Conservation (phyloP, 2,329 filamentous ascomycete species). For the Colletotrichum godetiae region DNA sequence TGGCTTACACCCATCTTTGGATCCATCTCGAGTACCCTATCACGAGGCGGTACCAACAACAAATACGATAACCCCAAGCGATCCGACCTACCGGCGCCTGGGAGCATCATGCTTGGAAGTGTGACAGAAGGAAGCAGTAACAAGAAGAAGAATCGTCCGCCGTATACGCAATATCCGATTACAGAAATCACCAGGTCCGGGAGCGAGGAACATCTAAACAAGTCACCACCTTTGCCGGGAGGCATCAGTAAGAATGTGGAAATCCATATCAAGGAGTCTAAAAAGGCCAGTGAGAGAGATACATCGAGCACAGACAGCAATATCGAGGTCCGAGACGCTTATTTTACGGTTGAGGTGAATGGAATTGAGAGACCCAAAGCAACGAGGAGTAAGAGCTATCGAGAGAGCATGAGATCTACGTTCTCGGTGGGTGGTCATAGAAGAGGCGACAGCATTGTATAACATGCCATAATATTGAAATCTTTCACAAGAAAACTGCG, state of each 20-base stretch:
- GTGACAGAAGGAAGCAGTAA: slow-evolving; percentile 2
- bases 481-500: background rate
- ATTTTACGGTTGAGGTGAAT: slow-evolving; percentile 1
- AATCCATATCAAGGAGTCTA: slow-evolving; percentile 21
- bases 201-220: slow-evolving; percentile 29
- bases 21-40: slow-evolving; percentile 13
- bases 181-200: slow-evolving; percentile 21
- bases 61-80: slow-evolving; percentile 21
- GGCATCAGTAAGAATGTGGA: slow-evolving; percentile 32
- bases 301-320: background rate
- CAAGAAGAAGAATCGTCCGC: slow-evolving; percentile 23
- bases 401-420: background rate
- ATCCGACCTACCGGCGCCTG: slow-evolving; percentile 16
- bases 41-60: slow-evolving; percentile 9
- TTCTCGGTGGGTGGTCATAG: background rate
- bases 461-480: background rate
- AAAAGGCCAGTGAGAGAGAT: background rate
- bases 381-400: background rate
- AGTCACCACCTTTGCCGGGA: background rate
- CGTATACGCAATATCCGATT: slow-evolving; percentile 27
- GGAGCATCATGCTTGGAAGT: slow-evolving; percentile 28
- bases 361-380: background rate
- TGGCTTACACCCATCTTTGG: slow-evolving; percentile 30
- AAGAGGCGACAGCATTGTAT: background rate
- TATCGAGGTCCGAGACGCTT: slow-evolving; percentile 6